Base-by-base conservation (phyloP, 1,284 basidiomycete species). In the Pseudozyma sp. region DNA sequence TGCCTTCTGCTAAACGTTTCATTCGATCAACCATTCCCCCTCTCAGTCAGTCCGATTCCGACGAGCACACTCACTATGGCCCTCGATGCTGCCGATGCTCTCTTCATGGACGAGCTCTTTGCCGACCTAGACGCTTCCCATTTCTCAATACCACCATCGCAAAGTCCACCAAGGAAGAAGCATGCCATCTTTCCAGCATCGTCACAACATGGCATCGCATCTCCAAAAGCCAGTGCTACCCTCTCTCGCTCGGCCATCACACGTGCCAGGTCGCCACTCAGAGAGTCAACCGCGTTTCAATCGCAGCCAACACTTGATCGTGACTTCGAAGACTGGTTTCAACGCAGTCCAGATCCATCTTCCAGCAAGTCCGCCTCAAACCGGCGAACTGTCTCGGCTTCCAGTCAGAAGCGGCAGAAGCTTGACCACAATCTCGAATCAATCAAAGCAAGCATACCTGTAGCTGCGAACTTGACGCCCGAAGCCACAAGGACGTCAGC, bases 71-170 rank as follows among this genome's bases (percentile, higher is more conserved):
- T 36, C 10, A 21, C 36, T 18, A 75, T 75, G 72, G 50, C 66
- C 6, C 50, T 76, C 59, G 68, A 76, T 49, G 55, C 58, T 47
- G 53, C 59, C 35, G 68, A 76, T 10, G 44, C 62, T 40, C 68
- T 39, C 16, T 76, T 76, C 64, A 70, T 76, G 73, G 68, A 71
- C 47, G 60, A 71, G 48, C 68, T 76, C 47, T 65, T 76, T 25
- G 73, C 68, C 50, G 73, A 66, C 42, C 68, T 76, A 21, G 73
- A 76, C 38, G 68, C 73, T 11, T 70, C 68, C 13, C 54, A 61
- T 38, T 76, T 76, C 51, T 68, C 68, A 4, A 57, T 68, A 14
- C 64, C 68, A 16, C 72, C 72, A 10, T 75, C 72, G 5, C 72
- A 75, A 53, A 67, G 67, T 34, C 67, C 67, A 1, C 72, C 72